These are phyloP conservation scores for Pythium aphanidermatum DNA, from an alignment of 352 stramenopile species.

Conservation along the genomic window DNA sequence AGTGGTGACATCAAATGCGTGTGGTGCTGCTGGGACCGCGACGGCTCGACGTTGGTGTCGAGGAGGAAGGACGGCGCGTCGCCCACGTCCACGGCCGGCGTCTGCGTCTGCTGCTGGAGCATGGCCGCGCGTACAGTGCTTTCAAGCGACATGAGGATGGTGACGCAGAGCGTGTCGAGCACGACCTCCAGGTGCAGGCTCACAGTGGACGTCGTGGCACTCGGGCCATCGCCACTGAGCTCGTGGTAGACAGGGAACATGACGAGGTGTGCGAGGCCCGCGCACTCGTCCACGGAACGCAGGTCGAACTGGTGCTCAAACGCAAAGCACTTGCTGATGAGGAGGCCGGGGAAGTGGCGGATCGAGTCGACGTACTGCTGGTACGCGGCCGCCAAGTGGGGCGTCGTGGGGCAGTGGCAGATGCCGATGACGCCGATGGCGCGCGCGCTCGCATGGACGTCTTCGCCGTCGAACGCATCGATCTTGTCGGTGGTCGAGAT, in stretches of 20 bases:
- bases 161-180: slow-evolving; percentile 76
- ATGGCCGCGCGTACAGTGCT: slow-evolving; percentile 62
- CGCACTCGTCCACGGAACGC: slow-evolving; percentile 45
- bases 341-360: slow-evolving; percentile 51
- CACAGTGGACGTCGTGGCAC: slow-evolving; percentile 47
- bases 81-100: slow-evolving; percentile 21
- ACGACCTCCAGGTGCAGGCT: slow-evolving; percentile 77
- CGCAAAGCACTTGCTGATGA: slow-evolving; percentile 79
- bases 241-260: slow-evolving; percentile 80
- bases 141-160: slow-evolving; percentile 77
- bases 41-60: slow-evolving; percentile 70
- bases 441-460: slow-evolving; percentile 61
- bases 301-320: slow-evolving; percentile 80
- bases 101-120: slow-evolving; percentile 26
- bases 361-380: slow-evolving; percentile 63
- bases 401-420: slow-evolving; percentile 71
- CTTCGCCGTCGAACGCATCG: slow-evolving; percentile 57
- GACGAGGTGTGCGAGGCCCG: slow-evolving; percentile 54
- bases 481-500: slow-evolving; percentile 54
- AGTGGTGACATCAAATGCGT: slow-evolving; percentile 24
- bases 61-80: slow-evolving; percentile 48
- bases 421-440: slow-evolving; percentile 74
- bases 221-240: slow-evolving; percentile 19
- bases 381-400: slow-evolving; percentile 46
- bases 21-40: slow-evolving; percentile 16